Base-by-base conservation (phyloP, 306 rosid species). In the Abrus precatorius region DNA sequence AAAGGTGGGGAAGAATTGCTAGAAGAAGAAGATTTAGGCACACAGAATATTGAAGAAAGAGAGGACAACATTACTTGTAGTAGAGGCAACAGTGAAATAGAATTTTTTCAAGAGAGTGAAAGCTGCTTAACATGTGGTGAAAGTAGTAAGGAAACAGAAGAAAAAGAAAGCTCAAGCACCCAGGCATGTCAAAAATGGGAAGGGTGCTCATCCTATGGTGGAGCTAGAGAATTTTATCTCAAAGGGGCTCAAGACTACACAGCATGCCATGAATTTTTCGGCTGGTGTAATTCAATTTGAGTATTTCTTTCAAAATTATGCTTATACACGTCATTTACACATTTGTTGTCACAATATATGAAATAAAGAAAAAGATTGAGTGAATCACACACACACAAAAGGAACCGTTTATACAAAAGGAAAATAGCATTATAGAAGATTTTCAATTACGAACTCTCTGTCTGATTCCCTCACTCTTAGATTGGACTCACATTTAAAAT, bases 181-280 rank as follows among this genome's bases (percentile, higher is more conserved):
- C 40, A 49, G 43, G 3, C 27, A 33, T 28, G 30, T 54, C 53
- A 60, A 67, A 56, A 20, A 5, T 13, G 74, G 72, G 72, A 61
- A 66, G 50, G 72, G 12, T 41, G 72, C 62, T 71, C 45, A 69
- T 52, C 81, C 29, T 77, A 66, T 67, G 79, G 76, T 52, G 79
- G 89, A 45, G 89, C 89, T 48, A 86, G 63, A 76, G 64, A 67
- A 38, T 86, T 72, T 80, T 83, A 20, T 62, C 85, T 27, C 2
- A 49, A 75, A 29, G 84, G 84, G 5, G 67, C 79, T 44, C 27
- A 67, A 81, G 81, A 86, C 30, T 84, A 67, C 54, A 47, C 29
- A 52, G 87, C 30, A 38, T 79, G 84, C 28, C 43, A 67, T 60
- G 72, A 73, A 14, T 38, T 86, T 53, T 86, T 86, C 29, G 75